These are phyloP conservation scores for Stentor coeruleus DNA, from an alignment of 73 alveolate species.

Conservation along the genomic window DNA sequence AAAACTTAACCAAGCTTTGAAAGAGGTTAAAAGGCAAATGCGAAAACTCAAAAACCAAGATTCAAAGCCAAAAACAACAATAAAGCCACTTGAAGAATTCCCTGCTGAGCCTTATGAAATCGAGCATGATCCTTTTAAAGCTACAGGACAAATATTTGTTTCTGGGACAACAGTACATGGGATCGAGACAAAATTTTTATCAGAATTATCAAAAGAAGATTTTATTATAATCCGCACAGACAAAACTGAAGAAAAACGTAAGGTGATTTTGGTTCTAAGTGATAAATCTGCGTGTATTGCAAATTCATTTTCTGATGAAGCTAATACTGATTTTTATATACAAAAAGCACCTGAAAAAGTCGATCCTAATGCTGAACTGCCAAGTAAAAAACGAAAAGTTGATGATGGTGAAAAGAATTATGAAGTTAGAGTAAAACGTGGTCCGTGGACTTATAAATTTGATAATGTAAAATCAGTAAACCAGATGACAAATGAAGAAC, in stretches of 20 bases:
- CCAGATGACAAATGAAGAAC: neutral
- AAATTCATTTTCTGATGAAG: neutral
- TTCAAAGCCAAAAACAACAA: conserved; percentile 1
- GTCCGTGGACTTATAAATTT: conserved; percentile 17
- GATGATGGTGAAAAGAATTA: neutral
- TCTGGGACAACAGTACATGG: conserved; percentile 27
- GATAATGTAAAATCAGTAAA: neutral
- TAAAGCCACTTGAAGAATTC: neutral
- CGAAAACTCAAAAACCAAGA: neutral
- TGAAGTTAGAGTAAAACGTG: conserved; percentile 3
- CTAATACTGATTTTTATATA: neutral
- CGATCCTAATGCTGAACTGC: neutral
- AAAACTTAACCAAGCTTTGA: neutral
- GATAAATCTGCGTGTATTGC: neutral
- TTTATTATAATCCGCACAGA: neutral
- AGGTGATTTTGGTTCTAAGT: neutral
- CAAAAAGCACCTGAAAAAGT: neutral
- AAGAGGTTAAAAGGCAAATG: neutral
- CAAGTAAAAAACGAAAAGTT: neutral
- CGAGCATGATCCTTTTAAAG: neutral
- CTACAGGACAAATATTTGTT: conserved; percentile 15
- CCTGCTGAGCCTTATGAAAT: neutral
- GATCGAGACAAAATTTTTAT: neutral
- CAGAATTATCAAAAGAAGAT: neutral
- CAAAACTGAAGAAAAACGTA: conserved; percentile 2